phyloP scores from a whole-genome alignment of 1,284 basidiomycete species.

The Pseudozyma hubeiensis region DNA sequence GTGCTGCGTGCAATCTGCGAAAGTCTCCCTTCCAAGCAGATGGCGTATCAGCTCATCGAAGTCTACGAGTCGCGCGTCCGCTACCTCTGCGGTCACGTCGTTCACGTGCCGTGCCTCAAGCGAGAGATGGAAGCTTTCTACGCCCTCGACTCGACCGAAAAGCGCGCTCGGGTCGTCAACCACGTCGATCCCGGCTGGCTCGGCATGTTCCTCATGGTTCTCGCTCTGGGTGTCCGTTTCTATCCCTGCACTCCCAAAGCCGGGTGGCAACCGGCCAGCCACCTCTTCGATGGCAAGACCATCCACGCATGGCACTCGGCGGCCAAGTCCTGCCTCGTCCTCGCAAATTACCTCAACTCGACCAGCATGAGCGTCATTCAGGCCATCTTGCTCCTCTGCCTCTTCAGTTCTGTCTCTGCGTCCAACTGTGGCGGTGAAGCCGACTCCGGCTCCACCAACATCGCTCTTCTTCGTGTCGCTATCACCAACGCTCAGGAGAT shows the following conservation, averaged over 20 bases:
- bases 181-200: conserved; percentile 64
- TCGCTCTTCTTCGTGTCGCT: conserved; percentile 52
- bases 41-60: conserved; percentile 57
- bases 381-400: conserved; percentile 53
- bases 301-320: conserved; percentile 62
- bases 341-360: conserved; percentile 58
- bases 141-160: conserved; percentile 54
- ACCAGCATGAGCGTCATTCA: conserved; percentile 60
- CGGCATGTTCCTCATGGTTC: conserved; percentile 55
- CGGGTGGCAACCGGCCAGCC: conserved; percentile 41
- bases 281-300: conserved; percentile 62
- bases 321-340: conserved; percentile 56
- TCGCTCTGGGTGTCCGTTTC: conserved; percentile 62
- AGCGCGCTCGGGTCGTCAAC: conserved; percentile 61
- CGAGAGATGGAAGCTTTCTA: conserved; percentile 61
- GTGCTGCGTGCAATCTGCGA: conserved; percentile 61
- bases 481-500: conserved; percentile 65
- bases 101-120: conserved; percentile 57
- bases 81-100: conserved; percentile 53
- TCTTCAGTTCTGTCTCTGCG: conserved; percentile 41
- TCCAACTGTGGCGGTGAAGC: conserved; percentile 30
- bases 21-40: conserved; percentile 54
- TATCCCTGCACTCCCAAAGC: conserved; percentile 56
- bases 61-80: conserved; percentile 56
- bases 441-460: conserved; percentile 34